phyloP scores from a whole-genome alignment of 2,329 filamentous ascomycete species.

The Xylaria sp. region DNA sequence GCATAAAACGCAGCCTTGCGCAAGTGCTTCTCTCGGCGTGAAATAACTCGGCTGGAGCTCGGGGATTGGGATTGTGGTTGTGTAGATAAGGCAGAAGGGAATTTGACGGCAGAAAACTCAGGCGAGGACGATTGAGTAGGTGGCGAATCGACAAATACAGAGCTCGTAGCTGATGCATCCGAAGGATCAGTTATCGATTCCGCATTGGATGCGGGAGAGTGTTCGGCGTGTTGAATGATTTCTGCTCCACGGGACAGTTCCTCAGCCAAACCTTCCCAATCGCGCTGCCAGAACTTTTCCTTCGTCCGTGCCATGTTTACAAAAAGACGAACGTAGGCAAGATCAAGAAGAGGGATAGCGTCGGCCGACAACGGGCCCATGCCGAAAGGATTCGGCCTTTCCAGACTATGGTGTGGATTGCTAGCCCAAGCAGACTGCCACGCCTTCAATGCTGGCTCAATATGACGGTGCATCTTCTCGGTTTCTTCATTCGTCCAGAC shows the following conservation, averaged over 20 bases:
- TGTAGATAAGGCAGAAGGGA: conserved; percentile 36
- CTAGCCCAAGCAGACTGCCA: conserved; percentile 94
- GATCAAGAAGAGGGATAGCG: conserved; percentile 85
- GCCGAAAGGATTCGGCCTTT: conserved; percentile 83
- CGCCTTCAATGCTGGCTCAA: conserved; percentile 89
- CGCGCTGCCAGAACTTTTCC: conserved; percentile 90
- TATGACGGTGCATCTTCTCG: conserved; percentile 93
- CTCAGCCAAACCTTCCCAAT: conserved; percentile 90
- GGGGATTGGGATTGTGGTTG: conserved; percentile 38
- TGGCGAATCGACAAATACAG: conserved; percentile 58
- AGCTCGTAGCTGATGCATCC: conserved; percentile 53
- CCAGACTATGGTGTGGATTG: conserved; percentile 82
- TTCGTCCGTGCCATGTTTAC: conserved; percentile 92
- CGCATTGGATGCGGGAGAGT: conserved; percentile 58
- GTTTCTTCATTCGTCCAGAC: conserved; percentile 92
- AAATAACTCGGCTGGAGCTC: conserved; percentile 53
- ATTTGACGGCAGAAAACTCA: conserved; percentile 51
- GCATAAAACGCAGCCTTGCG: conserved; percentile 96
- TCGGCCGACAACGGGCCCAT: conserved; percentile 85
- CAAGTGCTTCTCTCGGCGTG: conserved; percentile 83
- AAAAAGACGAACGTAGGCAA: conserved; percentile 91
- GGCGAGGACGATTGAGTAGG: conserved; percentile 57
- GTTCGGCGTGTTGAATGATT: conserved; percentile 73
- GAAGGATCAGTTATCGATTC: conserved; percentile 55
- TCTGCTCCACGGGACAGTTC: conserved; percentile 82